Conservation (phyloP, 1,284 basidiomycete genomes). For the Puccinia novopanici region DNA sequence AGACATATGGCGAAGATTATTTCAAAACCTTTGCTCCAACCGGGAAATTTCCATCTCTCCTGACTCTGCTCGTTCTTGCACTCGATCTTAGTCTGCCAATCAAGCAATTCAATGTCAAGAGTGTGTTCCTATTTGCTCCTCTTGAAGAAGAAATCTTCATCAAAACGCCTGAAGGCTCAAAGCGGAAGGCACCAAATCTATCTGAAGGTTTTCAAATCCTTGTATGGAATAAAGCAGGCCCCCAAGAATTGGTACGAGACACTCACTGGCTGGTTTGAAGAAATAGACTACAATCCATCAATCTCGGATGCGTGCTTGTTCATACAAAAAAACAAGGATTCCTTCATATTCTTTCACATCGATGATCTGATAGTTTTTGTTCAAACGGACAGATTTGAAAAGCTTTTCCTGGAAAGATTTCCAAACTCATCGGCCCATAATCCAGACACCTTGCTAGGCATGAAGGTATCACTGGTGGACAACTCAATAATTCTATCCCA, state of each 20-base stretch:
- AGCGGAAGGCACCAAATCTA: neutral
- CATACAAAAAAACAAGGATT: neutral
- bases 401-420: neutral
- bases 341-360: neutral
- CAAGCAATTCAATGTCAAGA: slow-evolving; percentile 62
- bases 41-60: no score
- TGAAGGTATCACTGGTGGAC: neutral
- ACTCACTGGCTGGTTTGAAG: no score
- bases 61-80: no score
- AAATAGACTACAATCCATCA: no score
- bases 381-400: neutral
- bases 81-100: slow-evolving; percentile 59
- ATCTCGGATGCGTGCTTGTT: no score
- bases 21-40: no score
- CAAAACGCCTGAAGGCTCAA: slow-evolving; percentile 56
- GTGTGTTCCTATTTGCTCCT: slow-evolving; percentile 61
- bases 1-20: no score
- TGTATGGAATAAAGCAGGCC: slow-evolving; percentile 6
- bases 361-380: slow-evolving; percentile 4
- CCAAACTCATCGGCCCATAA: neutral
- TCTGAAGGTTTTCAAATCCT: slow-evolving; percentile 2
- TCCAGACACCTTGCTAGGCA: neutral
- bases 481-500: neutral
- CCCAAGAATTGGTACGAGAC: no score
- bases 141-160: slow-evolving; percentile 62